Evolutionary conservation across 805 yeast genomes (phyloP), one percentile per base, ranked within the genome.

Genomic region (Pichia thaimueangensis): DNA sequence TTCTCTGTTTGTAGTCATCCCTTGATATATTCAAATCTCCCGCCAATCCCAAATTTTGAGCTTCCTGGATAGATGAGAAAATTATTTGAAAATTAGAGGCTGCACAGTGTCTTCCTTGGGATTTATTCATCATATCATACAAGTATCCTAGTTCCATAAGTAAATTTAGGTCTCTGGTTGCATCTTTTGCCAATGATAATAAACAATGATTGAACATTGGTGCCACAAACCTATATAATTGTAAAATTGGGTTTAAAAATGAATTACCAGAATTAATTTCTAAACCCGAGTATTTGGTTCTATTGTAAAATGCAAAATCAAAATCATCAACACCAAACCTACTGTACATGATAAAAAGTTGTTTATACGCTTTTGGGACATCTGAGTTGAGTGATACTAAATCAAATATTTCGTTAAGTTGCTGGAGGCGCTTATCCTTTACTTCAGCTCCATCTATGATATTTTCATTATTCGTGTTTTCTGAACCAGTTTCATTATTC

Each of bases 271-370:
- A 72, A 55, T 88, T 93, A 9, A 88, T 82, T 59, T 93, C 97
- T n/a, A 91, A 68, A 0, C 97, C 97, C 2, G 97, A 77, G 42
- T 69, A 81, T 1, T 56, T 47, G 0, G 97, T 84, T 30, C 70
- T 69, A 57, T 91, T 91, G 67, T 83, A 91, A 53, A 80, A 82
- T 41, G 76, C 80, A 58, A 93, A 91, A 64, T 91, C 96, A 63
- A 93, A 93, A 60, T 88, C 96, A 52, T 83, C 87, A 24, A 93
- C 88, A 22, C 98, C 98, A 61, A 87, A 91, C 53, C 77, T 81
- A 43, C 94, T 84, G 60, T 89, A 91, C 32, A 82, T 74, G 41
- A 91, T 85, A 46, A 82, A 84, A 35, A 86, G 67, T 52, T 80
- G 77, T 31, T 79, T 68, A 64, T 82, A 91, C 28, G 89, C 84